These are phyloP conservation scores for Thermochaetoides thermophila DNA, from an alignment of 495 filamentous ascomycete species.

Conservation along the genomic window DNA sequence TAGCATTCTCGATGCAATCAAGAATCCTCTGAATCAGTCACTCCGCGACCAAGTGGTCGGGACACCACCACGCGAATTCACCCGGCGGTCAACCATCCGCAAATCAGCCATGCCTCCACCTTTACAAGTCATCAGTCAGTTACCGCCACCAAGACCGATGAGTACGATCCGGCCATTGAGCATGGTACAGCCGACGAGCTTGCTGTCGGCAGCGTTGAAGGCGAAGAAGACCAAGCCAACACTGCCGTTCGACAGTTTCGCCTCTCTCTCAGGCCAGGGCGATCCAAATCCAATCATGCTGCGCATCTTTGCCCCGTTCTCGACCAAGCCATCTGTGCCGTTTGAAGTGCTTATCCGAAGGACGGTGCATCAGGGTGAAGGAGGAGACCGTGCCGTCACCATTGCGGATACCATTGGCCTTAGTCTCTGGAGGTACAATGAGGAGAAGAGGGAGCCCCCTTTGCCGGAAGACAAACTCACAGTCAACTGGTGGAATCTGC, in stretches of 20 bases:
- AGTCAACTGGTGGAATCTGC: conserved; percentile 81
- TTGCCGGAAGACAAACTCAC: conserved; percentile 56
- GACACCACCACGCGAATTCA: conserved; percentile 37
- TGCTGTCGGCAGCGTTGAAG: conserved; percentile 52
- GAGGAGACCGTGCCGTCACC: conserved; percentile 48
- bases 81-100: conserved; percentile 33
- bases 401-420: conserved; percentile 86
- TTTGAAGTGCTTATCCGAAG: conserved; percentile 67
- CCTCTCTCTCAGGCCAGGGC: conserved; percentile 72
- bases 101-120: conserved; percentile 30
- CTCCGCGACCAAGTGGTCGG: conserved; percentile 36
- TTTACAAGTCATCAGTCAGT: conserved; percentile 48
- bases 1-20: conserved; percentile 35
- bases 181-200: conserved; percentile 61
- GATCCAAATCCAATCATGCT: conserved; percentile 69
- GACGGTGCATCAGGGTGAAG: conserved; percentile 56
- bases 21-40: conserved; percentile 33
- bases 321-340: conserved; percentile 49
- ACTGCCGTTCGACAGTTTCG: conserved; percentile 74
- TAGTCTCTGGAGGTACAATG: conserved; percentile 71
- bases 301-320: conserved; percentile 79
- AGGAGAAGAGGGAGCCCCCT: conserved; percentile 62
- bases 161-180: conserved; percentile 73
- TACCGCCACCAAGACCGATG: conserved; percentile 85
- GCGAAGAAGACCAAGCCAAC: conserved; percentile 65